Percentiles rank a stretch among this genome's conserved stretches.
phyloP scores from a whole-genome alignment of 2,329 filamentous ascomycete genomes.

The Mariannaea elegans region DNA sequence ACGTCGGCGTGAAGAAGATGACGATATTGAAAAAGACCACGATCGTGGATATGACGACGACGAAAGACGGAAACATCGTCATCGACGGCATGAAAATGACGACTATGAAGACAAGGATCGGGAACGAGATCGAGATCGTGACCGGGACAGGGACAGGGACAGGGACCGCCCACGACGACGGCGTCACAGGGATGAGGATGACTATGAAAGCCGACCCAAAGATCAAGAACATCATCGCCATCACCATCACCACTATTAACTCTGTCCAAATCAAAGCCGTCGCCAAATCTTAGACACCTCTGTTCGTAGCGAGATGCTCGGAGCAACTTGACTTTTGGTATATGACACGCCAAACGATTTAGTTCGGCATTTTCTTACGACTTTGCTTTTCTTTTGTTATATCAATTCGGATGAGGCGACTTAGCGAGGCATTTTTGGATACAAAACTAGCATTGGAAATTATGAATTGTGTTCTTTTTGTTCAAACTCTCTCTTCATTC shows the following conservation, averaged over 20 bases:
- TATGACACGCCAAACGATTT: slow-evolving; percentile 7
- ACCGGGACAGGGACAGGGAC: slow-evolving; percentile 49
- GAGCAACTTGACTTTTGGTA: neutral
- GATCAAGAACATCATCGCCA: slow-evolving; percentile 46
- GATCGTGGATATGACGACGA: slow-evolving; percentile 37
- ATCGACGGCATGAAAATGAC: slow-evolving; percentile 28
- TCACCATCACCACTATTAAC: slow-evolving; percentile 45
- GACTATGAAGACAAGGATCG: slow-evolving; percentile 38
- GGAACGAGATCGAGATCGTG: slow-evolving; percentile 33
- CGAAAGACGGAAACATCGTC: slow-evolving; percentile 28
- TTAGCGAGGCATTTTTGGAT: slow-evolving; percentile 12
- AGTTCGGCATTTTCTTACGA: neutral
- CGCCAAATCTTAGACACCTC: slow-evolving; percentile 27
- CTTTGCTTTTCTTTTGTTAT: neutral
- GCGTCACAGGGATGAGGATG: slow-evolving; percentile 43
- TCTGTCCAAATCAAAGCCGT: slow-evolving; percentile 43
- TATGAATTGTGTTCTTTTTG: neutral
- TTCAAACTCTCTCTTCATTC: neutral
- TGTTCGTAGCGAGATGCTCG: neutral
- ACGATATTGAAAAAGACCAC: slow-evolving; percentile 31
- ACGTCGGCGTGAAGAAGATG: slow-evolving; percentile 43
- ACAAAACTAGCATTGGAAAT: slow-evolving; percentile 1
- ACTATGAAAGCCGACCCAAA: slow-evolving; percentile 38
- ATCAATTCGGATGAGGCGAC: slow-evolving; percentile 3
- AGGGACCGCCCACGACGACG: slow-evolving; percentile 48